A percentile compares a stretch with the other conserved stretches of the same genome.
Evolutionary conservation across 768 basidiomycete genomes (phyloP).

Genomic region (Tricholoma saponaceum): DNA sequence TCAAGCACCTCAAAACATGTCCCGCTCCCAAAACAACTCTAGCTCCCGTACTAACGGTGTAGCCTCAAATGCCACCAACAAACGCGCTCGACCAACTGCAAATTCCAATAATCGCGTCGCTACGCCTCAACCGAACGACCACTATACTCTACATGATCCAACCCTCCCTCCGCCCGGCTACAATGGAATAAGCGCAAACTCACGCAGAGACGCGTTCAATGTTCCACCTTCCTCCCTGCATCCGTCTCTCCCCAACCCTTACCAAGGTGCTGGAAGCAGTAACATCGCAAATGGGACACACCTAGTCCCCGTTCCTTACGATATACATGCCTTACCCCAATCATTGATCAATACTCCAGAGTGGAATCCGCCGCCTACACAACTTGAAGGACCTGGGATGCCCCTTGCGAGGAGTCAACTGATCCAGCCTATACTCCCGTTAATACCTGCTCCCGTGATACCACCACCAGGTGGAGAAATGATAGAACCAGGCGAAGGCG

Average conservation of each 20-base stretch:
- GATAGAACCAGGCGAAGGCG: conserved; percentile 43
- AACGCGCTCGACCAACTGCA: conserved; percentile 40
- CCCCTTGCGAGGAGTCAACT: conserved; percentile 51
- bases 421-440: conserved; percentile 27
- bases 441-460: conserved; percentile 27
- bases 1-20: conserved; percentile 24
- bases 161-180: conserved; percentile 19
- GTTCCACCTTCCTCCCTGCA: conserved; percentile 51
- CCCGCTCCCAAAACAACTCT: conserved; percentile 24
- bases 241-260: conserved; percentile 50
- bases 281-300: conserved; percentile 30
- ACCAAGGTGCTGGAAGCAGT: conserved; percentile 25
- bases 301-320: conserved; percentile 33
- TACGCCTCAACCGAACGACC: conserved; percentile 37
- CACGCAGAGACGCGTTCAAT: conserved; percentile 39
- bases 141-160: conserved; percentile 24
- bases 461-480: conserved; percentile 27
- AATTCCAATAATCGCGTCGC: conserved; percentile 36
- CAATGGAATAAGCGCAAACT: conserved; percentile 11
- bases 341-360: conserved; percentile 35
- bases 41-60: conserved; percentile 9
- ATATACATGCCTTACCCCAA: conserved; percentile 30
- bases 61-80: conserved; percentile 25
- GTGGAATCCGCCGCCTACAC: conserved; percentile 48
- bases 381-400: conserved; percentile 77